Evolutionary conservation across 2,329 filamentous ascomycete species (phyloP), one percentile per base, ranked within the genome.

Genomic region (Botryotinia calthae): DNA sequence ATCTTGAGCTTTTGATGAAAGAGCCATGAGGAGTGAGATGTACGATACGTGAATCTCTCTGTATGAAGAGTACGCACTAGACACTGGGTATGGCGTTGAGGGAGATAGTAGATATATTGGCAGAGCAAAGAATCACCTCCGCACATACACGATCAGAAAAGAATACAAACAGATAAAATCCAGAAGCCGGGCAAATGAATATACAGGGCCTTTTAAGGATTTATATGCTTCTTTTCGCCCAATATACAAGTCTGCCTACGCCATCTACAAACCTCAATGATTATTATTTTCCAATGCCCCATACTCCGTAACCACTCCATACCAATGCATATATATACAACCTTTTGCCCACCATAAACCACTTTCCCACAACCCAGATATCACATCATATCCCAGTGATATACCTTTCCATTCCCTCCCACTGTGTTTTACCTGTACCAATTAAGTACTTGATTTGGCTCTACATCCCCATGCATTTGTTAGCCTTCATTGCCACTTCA

Each of bases 341-440:
- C 18, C 37, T 62, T 56, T 54, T 56, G 3, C 14, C n/a, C 51
- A 54, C 51, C 51, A 18, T 54, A 28, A 64, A 40, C 25, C 37
- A 40, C n/a, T 58, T 16, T 28, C 22, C n/a, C 20, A 28, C 20
- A 28, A 34, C 18, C 28, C 14, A 44, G 68, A 73, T 65, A 69
- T n/a, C 28, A 62, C 28, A 40, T 80, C 70, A 87, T 79, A 86
- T 78, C 59, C 85, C 84, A 73, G 82, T 81, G 79, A 88, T 86
- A 81, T 87, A 87, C 76, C 86, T 82, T 81, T 86, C 87, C 86
- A 90, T 89, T 70, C 81, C 84, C 77, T 91, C 87, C 88, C 89
- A 91, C 79, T 91, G 86, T 40, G 88, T 89, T 82, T 89, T 90
- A 70, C 89, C 89, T 5, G 86, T 90, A 16, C 88, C 90, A 73